These are phyloP conservation scores for Sclerotinia spermophila DNA, from an alignment of 2,329 filamentous ascomycete genomes.

Conservation along the genomic window DNA sequence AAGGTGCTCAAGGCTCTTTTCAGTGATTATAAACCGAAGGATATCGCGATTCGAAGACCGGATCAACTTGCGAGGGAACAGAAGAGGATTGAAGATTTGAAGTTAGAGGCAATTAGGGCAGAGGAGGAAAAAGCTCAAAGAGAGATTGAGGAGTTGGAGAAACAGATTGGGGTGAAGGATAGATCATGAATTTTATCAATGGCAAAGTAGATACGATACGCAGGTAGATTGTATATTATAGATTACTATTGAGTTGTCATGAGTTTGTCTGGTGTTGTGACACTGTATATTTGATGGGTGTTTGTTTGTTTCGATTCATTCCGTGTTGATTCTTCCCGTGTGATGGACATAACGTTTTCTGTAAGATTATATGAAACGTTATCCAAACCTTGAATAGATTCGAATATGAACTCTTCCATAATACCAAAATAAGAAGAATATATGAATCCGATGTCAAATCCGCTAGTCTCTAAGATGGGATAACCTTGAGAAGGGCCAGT, in stretches of 20 bases:
- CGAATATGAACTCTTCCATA: background rate
- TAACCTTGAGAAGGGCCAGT: too few species aligned
- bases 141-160: constrained; percentile 56
- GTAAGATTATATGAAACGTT: background rate
- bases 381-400: background rate
- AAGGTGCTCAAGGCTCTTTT: constrained; percentile 79
- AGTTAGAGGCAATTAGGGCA: constrained; percentile 44
- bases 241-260: background rate
- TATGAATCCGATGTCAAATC: background rate
- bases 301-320: background rate
- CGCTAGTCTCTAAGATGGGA: background rate
- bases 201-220: background rate
- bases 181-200: background rate
- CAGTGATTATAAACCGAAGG: constrained; percentile 87
- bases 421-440: background rate
- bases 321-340: background rate
- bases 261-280: background rate
- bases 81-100: constrained; percentile 60
- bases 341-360: background rate
- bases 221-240: constrained; percentile 11
- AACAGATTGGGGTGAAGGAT: constrained; percentile 45
- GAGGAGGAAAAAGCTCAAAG: constrained; percentile 52
- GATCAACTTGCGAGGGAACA: constrained; percentile 82
- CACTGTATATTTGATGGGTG: background rate
- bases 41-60: constrained; percentile 80